Conservation (phyloP, 441 rosid genomes). For the Gossypium lobatum region DNA sequence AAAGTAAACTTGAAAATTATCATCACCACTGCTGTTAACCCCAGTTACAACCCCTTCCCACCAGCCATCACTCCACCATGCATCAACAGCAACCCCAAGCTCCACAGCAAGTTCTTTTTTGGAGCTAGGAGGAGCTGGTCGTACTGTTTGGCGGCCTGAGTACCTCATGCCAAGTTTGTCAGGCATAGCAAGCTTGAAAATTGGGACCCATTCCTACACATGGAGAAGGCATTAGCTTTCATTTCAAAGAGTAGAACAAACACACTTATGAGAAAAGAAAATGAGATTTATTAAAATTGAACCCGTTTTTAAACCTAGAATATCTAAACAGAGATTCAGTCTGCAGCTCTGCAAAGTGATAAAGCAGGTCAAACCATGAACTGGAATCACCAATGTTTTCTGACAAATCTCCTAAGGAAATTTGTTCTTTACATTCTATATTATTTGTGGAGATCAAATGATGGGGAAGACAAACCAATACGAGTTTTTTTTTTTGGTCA, state of each 20-base stretch:
- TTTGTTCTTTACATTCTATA: neutral
- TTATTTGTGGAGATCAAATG: neutral
- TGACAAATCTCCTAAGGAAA: neutral
- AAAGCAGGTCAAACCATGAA: neutral
- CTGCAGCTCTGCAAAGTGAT: neutral
- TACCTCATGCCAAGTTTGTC: slow-evolving; percentile 84
- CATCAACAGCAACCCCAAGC: slow-evolving; percentile 81
- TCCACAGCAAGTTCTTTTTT: slow-evolving; percentile 28
- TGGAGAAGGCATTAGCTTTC: slow-evolving; percentile 10
- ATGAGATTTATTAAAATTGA: neutral
- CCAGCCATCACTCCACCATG: slow-evolving; percentile 99
- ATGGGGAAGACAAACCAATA: slow-evolving; percentile 1
- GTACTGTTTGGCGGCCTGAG: slow-evolving; percentile 62
- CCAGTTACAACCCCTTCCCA: slow-evolving; percentile 88
- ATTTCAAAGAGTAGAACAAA: neutral
- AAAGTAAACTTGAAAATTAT: slow-evolving; percentile 52
- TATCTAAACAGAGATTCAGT: slow-evolving; percentile 8
- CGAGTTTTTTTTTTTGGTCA: neutral
- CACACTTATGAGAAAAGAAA: neutral
- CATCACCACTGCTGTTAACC: slow-evolving; percentile 23
- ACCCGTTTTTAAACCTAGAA: neutral
- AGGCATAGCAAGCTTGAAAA: slow-evolving; percentile 55
- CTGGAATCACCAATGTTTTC: neutral
- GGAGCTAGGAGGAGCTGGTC: slow-evolving; percentile 55
- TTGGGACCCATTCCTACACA: slow-evolving; percentile 87